These are phyloP conservation scores for Mycena capillaripes DNA, from an alignment of 768 basidiomycete species.

Conservation along the genomic window DNA sequence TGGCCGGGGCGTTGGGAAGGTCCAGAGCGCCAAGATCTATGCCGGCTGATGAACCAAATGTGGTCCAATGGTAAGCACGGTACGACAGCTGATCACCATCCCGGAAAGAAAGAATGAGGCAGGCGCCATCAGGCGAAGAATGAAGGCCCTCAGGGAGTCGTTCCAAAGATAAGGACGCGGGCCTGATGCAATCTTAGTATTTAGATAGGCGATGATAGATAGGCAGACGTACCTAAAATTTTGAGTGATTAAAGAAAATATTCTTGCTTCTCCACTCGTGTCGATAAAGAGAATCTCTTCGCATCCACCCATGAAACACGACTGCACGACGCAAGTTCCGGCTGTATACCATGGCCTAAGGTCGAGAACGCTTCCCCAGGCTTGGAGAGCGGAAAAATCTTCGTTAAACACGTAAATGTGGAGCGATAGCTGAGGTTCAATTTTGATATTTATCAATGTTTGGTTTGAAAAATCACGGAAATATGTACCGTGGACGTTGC, in stretches of 20 bases:
- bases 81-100: slow-evolving; percentile 39
- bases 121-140: slow-evolving; percentile 70
- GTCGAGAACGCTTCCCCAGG: slow-evolving; percentile 55
- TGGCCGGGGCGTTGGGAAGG: slow-evolving; percentile 44
- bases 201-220: no score
- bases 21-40: slow-evolving; percentile 53
- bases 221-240: slow-evolving; percentile 61
- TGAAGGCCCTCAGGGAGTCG: slow-evolving; percentile 50
- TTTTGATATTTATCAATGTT: no score
- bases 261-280: slow-evolving; percentile 54
- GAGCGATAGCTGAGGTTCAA: slow-evolving; percentile 48
- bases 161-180: slow-evolving; percentile 58
- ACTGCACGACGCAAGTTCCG: slow-evolving; percentile 45
- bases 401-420: slow-evolving; percentile 66
- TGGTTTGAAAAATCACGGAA: background rate
- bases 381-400: slow-evolving; percentile 54
- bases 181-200: slow-evolving; percentile 46
- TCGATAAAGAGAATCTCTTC: slow-evolving; percentile 71
- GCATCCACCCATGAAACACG: slow-evolving; percentile 61
- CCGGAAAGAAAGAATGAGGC: slow-evolving; percentile 55
- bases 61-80: slow-evolving; percentile 67
- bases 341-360: slow-evolving; percentile 59
- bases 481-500: slow-evolving; percentile 54
- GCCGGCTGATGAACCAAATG: slow-evolving; percentile 67
- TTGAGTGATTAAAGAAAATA: slow-evolving; percentile 68